Evolutionary conservation across 352 stramenopile genomes (phyloP), one percentile per base, ranked within the genome.

Genomic region (Globisporangium spiculum): DNA sequence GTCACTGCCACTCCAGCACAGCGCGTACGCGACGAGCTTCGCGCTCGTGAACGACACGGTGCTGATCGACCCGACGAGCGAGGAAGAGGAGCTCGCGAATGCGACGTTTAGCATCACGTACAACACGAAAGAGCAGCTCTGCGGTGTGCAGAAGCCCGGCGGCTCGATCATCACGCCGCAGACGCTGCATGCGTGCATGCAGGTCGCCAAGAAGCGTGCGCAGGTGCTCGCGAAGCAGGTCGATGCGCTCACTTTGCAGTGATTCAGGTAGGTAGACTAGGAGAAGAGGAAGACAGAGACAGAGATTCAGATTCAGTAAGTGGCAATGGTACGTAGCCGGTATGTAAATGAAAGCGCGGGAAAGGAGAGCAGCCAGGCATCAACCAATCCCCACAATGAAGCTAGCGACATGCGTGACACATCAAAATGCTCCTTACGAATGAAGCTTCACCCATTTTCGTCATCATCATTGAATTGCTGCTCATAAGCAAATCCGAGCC

Each of bases 111-210:
- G 71, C 56, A 69, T 94, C 66, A 79, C 84, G 27, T 91, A 91
- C 75, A 92, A 68, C 54, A 88, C 81, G 14, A 69, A 84, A 4
- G 76, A 73, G 18, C 74, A 90, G 69, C 81, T 95, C 52, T 86
- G 77, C 59, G 66, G 85, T 24, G 83, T 95, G 52, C 77, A 92
- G 69, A 95, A 95, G 67, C 71, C 87, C 9, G 87, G 87, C 26
- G 87, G 87, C 9, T 56, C 66, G 1, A 72, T 87, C 20, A 65
- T 93, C 18, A 65, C 78, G 6, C 65, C 81, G 1, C 63, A 60
- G 32, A 86, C 76, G 36, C 82, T 95, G 54, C 78, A 89, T 30
- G 48, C 76, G 52, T 92, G 84, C 70, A 92, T 93, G 83, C 54
- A 75, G 27, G 60, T 79, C n/a, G 85, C 87, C 55, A 89, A 89